Evolutionary conservation across 306 rosid genomes (phyloP).

Genomic region (Dalbergia oliveri): DNA sequence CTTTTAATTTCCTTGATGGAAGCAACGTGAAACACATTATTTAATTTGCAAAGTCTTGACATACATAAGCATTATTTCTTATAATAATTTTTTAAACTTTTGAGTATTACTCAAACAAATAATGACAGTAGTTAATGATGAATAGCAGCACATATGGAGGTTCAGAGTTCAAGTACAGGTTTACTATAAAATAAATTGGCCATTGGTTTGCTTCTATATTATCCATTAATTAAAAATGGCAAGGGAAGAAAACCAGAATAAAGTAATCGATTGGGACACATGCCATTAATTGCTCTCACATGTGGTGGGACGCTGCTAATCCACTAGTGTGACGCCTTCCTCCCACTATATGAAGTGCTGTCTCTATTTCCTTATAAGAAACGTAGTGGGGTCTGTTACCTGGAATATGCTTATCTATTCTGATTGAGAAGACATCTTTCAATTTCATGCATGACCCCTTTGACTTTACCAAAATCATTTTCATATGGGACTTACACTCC

Average conservation of each 20-base stretch:
- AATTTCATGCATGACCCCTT: conserved; percentile 3
- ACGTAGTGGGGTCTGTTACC: conserved; percentile 48
- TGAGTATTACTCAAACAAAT: conserved; percentile 4
- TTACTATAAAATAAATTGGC: neutral
- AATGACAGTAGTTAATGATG: conserved; percentile 37
- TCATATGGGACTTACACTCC: neutral
- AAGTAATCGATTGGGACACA: conserved; percentile 41
- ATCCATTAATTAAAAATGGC: neutral
- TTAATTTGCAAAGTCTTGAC: too few relatives aligned
- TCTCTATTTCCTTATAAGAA: conserved; percentile 9
- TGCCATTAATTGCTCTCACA: conserved; percentile 45
- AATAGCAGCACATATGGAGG: conserved; percentile 47
- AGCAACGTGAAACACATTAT: too few relatives aligned
- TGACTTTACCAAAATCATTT: neutral
- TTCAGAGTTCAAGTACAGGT: conserved; percentile 44
- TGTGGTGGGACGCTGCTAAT: conserved; percentile 56
- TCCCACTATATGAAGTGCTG: conserved; percentile 49
- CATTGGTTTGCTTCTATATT: neutral
- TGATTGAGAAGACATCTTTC: conserved; percentile 36
- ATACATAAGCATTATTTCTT: too few relatives aligned
- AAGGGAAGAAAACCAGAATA: neutral
- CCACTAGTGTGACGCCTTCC: conserved; percentile 45
- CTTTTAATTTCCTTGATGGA: too few relatives aligned
- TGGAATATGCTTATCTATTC: conserved; percentile 39
- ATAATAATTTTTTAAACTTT: neutral